These are phyloP conservation scores for Xylaria multiplex DNA, from an alignment of 2,329 filamentous ascomycete species.

Conservation along the genomic window DNA sequence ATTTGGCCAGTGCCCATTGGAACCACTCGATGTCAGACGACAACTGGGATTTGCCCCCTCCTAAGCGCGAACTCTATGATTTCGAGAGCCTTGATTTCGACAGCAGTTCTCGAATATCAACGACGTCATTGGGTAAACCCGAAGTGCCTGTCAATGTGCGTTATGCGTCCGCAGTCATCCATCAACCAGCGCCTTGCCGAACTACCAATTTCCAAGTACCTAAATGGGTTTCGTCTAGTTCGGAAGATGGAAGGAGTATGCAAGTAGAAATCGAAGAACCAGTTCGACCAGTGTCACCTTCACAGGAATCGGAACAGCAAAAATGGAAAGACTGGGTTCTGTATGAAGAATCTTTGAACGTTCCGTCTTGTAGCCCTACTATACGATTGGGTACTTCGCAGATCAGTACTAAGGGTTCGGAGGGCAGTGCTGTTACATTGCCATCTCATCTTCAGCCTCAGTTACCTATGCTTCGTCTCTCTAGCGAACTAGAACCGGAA, in stretches of 20 bases:
- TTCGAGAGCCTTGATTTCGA: neutral
- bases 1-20: neutral
- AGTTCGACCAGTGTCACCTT: slow-evolving; percentile 33
- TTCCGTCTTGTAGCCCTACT: slow-evolving; percentile 15
- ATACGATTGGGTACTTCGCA: slow-evolving; percentile 8
- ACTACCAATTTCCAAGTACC: slow-evolving; percentile 38
- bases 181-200: slow-evolving; percentile 44
- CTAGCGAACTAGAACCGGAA: slow-evolving; percentile 30
- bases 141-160: slow-evolving; percentile 42
- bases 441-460: slow-evolving; percentile 42
- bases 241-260: slow-evolving; percentile 42
- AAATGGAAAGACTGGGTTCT: slow-evolving; percentile 40
- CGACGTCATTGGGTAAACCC: neutral
- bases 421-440: slow-evolving; percentile 29
- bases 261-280: slow-evolving; percentile 44
- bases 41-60: neutral
- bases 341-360: slow-evolving; percentile 23
- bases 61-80: neutral
- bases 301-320: slow-evolving; percentile 40
- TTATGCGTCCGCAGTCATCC: slow-evolving; percentile 43
- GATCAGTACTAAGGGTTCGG: slow-evolving; percentile 7
- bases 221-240: slow-evolving; percentile 43
- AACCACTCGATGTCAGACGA: neutral
- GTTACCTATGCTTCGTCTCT: slow-evolving; percentile 39
- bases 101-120: neutral